Evolutionary conservation across 2,329 filamentous ascomycete species (phyloP), one percentile per base, ranked within the genome.

Genomic region (Ascochyta pisi): DNA sequence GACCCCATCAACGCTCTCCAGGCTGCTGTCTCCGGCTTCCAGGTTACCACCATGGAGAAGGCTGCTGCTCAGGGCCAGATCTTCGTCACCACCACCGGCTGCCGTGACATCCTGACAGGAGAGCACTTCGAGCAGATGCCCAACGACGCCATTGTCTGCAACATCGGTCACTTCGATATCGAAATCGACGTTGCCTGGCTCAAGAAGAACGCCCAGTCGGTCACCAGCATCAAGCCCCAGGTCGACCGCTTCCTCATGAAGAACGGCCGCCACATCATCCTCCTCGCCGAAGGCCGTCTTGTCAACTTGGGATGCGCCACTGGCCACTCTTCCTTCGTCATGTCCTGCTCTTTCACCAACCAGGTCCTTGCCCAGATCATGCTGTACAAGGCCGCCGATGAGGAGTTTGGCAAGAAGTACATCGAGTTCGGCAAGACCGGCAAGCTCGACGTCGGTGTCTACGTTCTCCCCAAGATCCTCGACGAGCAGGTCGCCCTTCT

Each of bases 291-390:
- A 85, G 95, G 95, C 71, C 94, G 95, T 85, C 90, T 99, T 66
- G 95, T 99, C 84, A 99, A 99, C 89, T 86, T 99, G 72, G 95
- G 95, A 81, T 99, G 95, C 82, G 95, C 95, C 77, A 99, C 95
- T 65, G 95, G 95, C 70, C 95, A 99, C 90, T 96, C 93, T 69
- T 98, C 94, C 49, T 99, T 99, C 82, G 95, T 99, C 85, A 98
- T 99, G 95, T 97, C 93, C 73, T 99, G 95, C 90, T 98, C 94
- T 65, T 99, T 99, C 90, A 96, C 93, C 87, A 99, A 99, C 90
- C 95, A 99, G 87, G 95, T 98, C 73, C 91, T 99, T 79, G 95
- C 95, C 69, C 95, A 99, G 86, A 98, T 99, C 83, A 89, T 96
- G 84, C 84, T 99, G 75, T 99, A 82, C 90, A 98, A 98, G 90